A percentile compares a stretch with the other conserved stretches of the same genome.
Conservation (phyloP, 768 basidiomycete genomes). For the Clitopilus hobsonii region DNA sequence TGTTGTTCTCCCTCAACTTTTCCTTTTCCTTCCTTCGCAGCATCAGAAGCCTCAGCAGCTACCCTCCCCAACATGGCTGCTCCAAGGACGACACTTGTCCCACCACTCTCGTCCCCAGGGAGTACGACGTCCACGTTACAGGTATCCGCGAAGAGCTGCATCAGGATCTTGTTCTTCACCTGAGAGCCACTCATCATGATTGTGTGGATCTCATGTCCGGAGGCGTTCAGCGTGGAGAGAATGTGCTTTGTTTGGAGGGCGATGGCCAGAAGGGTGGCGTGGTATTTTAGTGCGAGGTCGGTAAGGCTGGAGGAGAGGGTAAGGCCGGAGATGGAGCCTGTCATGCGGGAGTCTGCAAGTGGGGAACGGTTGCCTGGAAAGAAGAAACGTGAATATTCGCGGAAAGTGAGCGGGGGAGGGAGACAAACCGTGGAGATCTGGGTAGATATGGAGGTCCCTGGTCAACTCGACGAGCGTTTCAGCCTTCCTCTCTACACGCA, state of each 20-base stretch:
- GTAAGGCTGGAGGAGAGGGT: conserved; percentile 68
- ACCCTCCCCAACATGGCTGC: conserved; percentile 92
- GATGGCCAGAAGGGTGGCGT: conserved; percentile 88
- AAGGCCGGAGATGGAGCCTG: conserved; percentile 86
- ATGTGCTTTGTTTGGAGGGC: conserved; percentile 94
- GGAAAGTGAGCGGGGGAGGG: background rate
- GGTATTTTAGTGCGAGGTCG: conserved; percentile 88
- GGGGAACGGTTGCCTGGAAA: conserved; percentile 78
- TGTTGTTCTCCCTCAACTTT: conserved; percentile 39
- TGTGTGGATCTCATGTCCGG: conserved; percentile 75
- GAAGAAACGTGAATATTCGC: background rate
- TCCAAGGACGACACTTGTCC: conserved; percentile 83
- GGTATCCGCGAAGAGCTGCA: conserved; percentile 85
- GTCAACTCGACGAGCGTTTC: conserved; percentile 78
- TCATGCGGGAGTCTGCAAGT: conserved; percentile 92
- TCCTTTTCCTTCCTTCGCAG: conserved; percentile 20
- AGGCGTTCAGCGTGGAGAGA: conserved; percentile 79
- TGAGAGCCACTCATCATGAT: conserved; percentile 95
- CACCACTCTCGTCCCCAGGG: conserved; percentile 56
- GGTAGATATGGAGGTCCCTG: conserved; percentile 90
- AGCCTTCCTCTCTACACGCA: conserved; percentile 49
- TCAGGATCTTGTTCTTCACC: conserved; percentile 82
- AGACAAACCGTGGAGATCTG: conserved; percentile 79
- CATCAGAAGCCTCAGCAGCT: conserved; percentile 74
- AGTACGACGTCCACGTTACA: conserved; percentile 82